These are phyloP conservation scores for Phytophthora tubulina DNA, from an alignment of 352 stramenopile species.

Conservation along the genomic window DNA sequence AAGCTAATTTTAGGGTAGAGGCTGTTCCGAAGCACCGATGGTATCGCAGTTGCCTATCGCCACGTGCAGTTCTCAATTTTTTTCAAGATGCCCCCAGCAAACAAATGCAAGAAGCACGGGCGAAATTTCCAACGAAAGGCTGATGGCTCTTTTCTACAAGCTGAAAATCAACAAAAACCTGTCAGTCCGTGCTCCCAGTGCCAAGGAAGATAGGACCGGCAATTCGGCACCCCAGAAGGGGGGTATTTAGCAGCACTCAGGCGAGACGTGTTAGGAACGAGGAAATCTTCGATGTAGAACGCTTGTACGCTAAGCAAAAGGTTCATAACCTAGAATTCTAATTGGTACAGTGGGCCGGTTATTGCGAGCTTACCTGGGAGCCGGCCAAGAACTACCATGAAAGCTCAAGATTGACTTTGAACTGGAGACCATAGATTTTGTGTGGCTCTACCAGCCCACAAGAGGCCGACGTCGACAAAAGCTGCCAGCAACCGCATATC, in stretches of 20 bases:
- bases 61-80: too few species aligned
- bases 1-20: too few species aligned
- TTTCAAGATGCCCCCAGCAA: neutral
- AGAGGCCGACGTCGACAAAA: neutral
- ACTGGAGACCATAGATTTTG: neutral
- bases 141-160: neutral
- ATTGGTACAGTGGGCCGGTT: neutral
- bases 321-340: neutral
- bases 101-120: neutral
- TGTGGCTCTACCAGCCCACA: neutral
- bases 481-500: neutral
- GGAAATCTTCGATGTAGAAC: neutral
- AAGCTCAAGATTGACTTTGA: too few species aligned
- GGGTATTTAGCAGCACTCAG: neutral
- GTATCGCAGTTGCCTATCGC: too few species aligned
- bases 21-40: too few species aligned
- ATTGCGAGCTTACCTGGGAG: too few species aligned
- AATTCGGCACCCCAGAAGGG: too few species aligned
- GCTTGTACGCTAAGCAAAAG: neutral
- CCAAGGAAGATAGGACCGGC: neutral
- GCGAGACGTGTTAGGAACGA: neutral
- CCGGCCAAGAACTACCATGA: too few species aligned
- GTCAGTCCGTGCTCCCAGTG: neutral
- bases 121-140: neutral
- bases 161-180: neutral